Conservation (phyloP, 441 rosid genomes). For the Euphorbia celastroides region DNA sequence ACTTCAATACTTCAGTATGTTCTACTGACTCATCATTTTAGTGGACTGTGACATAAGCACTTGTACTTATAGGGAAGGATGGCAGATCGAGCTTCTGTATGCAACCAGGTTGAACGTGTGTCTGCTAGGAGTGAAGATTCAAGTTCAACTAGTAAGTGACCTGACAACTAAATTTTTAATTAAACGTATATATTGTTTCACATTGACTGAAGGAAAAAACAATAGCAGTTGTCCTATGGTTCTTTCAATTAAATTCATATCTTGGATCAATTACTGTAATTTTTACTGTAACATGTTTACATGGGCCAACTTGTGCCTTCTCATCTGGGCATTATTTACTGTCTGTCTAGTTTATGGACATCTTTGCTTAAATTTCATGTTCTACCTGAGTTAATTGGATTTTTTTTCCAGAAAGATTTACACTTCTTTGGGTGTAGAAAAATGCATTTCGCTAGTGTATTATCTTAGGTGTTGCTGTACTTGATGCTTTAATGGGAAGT, state of each 20-base stretch:
- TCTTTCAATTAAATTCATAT: background rate
- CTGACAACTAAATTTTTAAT: constrained; percentile 8
- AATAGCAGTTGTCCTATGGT: background rate
- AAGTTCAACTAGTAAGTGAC: constrained; percentile 46
- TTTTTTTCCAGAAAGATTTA: background rate
- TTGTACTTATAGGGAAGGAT: constrained; percentile 33
- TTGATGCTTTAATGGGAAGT: background rate
- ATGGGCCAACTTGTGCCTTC: background rate
- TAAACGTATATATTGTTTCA: constrained; percentile 8
- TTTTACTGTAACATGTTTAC: background rate
- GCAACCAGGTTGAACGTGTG: constrained; percentile 29
- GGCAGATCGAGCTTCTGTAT: constrained; percentile 26
- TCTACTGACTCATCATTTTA: constrained; percentile 9
- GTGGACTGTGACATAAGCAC: background rate
- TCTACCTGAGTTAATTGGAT: background rate
- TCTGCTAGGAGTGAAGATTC: constrained; percentile 34
- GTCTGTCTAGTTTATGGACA: constrained; percentile 5
- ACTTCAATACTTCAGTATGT: background rate
- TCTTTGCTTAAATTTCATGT: background rate
- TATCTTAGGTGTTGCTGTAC: background rate
- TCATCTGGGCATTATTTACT: background rate
- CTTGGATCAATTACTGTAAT: background rate
- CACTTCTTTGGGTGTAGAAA: background rate
- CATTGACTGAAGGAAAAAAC: constrained; percentile 3
- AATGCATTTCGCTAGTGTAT: background rate